These are phyloP conservation scores for Wallacemonas rigidus DNA, from an alignment of 208 protist species.

Conservation along the genomic window DNA sequence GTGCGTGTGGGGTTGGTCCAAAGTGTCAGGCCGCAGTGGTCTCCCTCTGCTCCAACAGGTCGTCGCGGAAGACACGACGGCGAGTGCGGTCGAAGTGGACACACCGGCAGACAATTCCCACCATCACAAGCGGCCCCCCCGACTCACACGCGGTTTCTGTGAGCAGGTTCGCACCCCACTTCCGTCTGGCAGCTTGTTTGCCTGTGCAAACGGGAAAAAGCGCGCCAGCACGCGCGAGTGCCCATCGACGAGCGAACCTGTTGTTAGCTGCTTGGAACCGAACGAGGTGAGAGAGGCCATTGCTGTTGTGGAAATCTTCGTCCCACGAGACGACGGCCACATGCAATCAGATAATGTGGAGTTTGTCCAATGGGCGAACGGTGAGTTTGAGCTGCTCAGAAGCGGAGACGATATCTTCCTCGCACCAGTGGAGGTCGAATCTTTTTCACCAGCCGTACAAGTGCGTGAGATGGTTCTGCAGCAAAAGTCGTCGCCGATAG, in stretches of 20 bases:
- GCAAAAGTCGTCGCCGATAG: constrained; percentile 25
- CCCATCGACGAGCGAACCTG: constrained; percentile 35
- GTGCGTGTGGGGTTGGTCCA: constrained; percentile 84
- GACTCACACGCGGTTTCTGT: not conserved
- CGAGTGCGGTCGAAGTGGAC: not conserved
- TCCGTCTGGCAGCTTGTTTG: constrained; percentile 50
- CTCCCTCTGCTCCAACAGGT: constrained; percentile 46
- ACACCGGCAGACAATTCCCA: not conserved
- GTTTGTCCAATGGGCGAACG: constrained; percentile 74
- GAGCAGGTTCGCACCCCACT: constrained; percentile 15
- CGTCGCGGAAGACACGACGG: not conserved
- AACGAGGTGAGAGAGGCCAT: constrained; percentile 74
- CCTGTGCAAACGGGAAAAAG: constrained; percentile 35
- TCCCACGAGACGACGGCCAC: constrained; percentile 1
- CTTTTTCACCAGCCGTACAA: constrained; percentile 24
- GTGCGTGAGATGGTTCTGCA: not conserved
- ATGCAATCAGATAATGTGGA: constrained; percentile 9
- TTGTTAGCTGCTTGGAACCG: constrained; percentile 50
- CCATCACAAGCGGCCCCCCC: not conserved
- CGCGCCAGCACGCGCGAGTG: constrained; percentile 54
- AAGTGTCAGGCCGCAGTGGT: constrained; percentile 53
- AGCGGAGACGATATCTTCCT: constrained; percentile 54
- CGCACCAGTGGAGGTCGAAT: constrained; percentile 33
- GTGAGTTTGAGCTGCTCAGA: constrained; percentile 64
- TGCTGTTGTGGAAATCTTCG: constrained; percentile 32